Evolutionary conservation across 345 rosid genomes (phyloP).

Genomic region (Jatropha curcas): DNA sequence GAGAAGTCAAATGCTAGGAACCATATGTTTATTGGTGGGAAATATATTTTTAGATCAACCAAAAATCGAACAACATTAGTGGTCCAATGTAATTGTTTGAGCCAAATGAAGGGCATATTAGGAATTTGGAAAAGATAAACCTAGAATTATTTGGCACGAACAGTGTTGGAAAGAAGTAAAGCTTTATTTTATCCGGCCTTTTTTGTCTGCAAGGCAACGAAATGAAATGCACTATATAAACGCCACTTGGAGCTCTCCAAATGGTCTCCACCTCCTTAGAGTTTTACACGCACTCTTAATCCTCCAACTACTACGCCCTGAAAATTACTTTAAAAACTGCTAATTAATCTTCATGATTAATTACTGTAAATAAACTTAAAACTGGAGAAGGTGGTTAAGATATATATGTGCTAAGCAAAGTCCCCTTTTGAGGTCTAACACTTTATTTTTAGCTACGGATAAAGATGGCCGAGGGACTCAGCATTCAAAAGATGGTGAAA

Average conservation of each 20-base stretch:
- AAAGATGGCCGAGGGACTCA: conserved; percentile 43
- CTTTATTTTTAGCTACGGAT: background rate
- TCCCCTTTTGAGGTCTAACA: conserved; percentile 21
- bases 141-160: conserved; percentile 17
- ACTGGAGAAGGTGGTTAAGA: conserved; percentile 5
- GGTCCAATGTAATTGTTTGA: background rate
- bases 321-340: conserved; percentile 16
- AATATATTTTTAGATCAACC: background rate
- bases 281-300: conserved; percentile 34
- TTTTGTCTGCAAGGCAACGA: conserved; percentile 39
- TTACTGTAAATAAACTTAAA: conserved; percentile 6
- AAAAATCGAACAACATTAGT: background rate
- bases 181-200: conserved; percentile 26
- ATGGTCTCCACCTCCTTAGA: conserved; percentile 25
- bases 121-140: conserved; percentile 4
- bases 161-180: conserved; percentile 14
- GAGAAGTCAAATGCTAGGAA: conserved; percentile 2
- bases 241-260: conserved; percentile 47
- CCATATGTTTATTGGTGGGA: background rate
- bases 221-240: conserved; percentile 25
- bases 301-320: conserved; percentile 34
- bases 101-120: background rate
- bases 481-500: conserved; percentile 49
- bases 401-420: conserved; percentile 16
- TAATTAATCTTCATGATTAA: conserved; percentile 12